Percentiles rank a stretch among this genome's conserved stretches.
Conservation (phyloP, 148 eudicot species). For the Diospyros lotus region DNA sequence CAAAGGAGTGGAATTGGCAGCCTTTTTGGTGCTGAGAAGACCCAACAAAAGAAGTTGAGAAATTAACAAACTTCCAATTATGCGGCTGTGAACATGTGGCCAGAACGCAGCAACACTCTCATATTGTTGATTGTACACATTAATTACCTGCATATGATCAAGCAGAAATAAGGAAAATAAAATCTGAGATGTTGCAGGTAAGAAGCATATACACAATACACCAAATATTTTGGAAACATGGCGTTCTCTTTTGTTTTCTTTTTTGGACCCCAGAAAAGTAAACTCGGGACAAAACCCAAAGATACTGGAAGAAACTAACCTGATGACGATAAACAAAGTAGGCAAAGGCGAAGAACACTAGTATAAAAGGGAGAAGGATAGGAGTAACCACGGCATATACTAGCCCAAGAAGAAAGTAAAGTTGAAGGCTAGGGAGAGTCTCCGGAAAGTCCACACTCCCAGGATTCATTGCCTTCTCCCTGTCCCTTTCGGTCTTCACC, state of each 20-base stretch:
- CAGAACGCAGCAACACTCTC: constrained; percentile 95
- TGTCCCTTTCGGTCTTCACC: constrained; percentile 91
- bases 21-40: constrained; percentile 82
- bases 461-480: constrained; percentile 85
- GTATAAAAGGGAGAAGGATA: constrained; percentile 76
- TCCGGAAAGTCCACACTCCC: constrained; percentile 77
- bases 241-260: too few relatives aligned
- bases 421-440: constrained; percentile 77
- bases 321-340: constrained; percentile 94
- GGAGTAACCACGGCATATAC: constrained; percentile 95
- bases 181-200: constrained; percentile 3
- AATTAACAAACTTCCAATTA: constrained; percentile 81
- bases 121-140: constrained; percentile 81
- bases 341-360: constrained; percentile 83
- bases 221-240: neutral
- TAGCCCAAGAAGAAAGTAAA: constrained; percentile 85
- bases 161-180: neutral
- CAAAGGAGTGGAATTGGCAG: constrained; percentile 85
- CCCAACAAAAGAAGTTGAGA: constrained; percentile 89
- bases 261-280: constrained; percentile 2
- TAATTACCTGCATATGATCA: constrained; percentile 58
- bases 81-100: constrained; percentile 97
- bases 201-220: neutral
- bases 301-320: constrained; percentile 32
- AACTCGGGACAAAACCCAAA: too few relatives aligned